phyloP scores from a whole-genome alignment of 2,329 filamentous ascomycete species.

The Aureobasidium namibiae region DNA sequence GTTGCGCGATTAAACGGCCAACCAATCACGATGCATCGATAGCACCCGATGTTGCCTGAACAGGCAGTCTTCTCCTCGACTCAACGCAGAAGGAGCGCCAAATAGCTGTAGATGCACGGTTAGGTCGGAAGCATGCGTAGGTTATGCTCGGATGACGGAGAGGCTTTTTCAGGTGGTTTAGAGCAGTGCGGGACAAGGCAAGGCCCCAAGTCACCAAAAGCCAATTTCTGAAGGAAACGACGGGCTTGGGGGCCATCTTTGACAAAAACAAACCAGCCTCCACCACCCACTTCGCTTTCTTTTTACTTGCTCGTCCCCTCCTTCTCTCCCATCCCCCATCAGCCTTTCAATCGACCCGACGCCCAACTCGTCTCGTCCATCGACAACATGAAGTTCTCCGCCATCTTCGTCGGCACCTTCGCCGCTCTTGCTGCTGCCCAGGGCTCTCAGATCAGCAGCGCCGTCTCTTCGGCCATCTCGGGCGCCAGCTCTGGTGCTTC shows the following conservation, averaged over 20 bases:
- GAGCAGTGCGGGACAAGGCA: constrained; percentile 5
- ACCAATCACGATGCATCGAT: background rate
- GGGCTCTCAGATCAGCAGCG: background rate
- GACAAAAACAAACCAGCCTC: constrained; percentile 13
- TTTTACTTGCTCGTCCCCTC: constrained; percentile 1
- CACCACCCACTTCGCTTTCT: background rate
- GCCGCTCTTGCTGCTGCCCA: constrained; percentile 10
- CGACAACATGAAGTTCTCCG: constrained; percentile 8
- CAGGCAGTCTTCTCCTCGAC: background rate
- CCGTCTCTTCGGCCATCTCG: background rate
- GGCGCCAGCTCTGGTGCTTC: background rate
- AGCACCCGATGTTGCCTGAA: background rate
- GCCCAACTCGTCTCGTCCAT: constrained; percentile 11
- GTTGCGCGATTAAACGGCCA: constrained; percentile 8
- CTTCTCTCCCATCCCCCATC: background rate
- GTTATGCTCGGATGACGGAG: constrained; percentile 4
- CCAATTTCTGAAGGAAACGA: constrained; percentile 1
- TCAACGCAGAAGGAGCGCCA: background rate
- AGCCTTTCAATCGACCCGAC: constrained; percentile 6
- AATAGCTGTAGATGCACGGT: constrained; percentile 3
- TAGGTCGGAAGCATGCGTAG: background rate
- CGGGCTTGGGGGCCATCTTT: constrained; percentile 2
- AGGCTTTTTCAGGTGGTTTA: constrained; percentile 9
- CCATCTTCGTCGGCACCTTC: constrained; percentile 9
- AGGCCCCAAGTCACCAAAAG: constrained; percentile 4